Base-by-base conservation (phyloP, 2,329 filamentous ascomycete species). In the Fusarium siculi region DNA sequence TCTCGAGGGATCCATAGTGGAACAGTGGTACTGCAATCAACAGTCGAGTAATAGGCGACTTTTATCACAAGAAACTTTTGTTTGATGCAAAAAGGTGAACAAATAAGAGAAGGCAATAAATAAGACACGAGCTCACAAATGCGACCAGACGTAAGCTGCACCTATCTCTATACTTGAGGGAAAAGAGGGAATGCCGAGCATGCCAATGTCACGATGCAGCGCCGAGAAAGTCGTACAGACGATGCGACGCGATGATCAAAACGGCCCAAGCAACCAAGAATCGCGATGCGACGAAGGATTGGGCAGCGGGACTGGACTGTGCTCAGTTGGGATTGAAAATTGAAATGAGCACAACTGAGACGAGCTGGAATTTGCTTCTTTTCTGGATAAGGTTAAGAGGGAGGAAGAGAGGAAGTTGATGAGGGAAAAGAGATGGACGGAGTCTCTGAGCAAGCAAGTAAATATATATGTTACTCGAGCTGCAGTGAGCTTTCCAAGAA, bases 1-100 rank as follows among this genome's bases (percentile, higher is more conserved):
- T 50, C 74, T 73, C 44, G 82, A 78, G 40, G 84, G 80, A 79
- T 87, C 86, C 87, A 88, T 88, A 76, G 61, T 78, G 75, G 32
- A 54, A 60, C 44, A 54, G 63, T 14, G 28, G 40, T 58, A 50
- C 61, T 70, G 46, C 57, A 63, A 42, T 54, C 61, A 58, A 65
- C n/a, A 42, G 44, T 52, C 52, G 53, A 63, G 56, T 34, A 56
- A 63, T 54, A 60, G 49, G 47, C 60, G 36, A 49, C 39, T 59
- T 28, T 36, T 52, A 63, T 67, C 46, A 57, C 46, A 57, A 61
- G 59, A 66, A 53, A 54, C 23, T 46, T 43, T 43, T 50, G 67
- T 60, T 74, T 60, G 37, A 36, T 54, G 66, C 55, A 54, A 60
- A 60, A 61, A 65, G n/a, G 50, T 25, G 49, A 63, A 44, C 32